A percentile compares a stretch with the other conserved stretches of the same genome.
Evolutionary conservation across 768 basidiomycete species (phyloP).

Genomic region (Gloeostereum incarnatum): DNA sequence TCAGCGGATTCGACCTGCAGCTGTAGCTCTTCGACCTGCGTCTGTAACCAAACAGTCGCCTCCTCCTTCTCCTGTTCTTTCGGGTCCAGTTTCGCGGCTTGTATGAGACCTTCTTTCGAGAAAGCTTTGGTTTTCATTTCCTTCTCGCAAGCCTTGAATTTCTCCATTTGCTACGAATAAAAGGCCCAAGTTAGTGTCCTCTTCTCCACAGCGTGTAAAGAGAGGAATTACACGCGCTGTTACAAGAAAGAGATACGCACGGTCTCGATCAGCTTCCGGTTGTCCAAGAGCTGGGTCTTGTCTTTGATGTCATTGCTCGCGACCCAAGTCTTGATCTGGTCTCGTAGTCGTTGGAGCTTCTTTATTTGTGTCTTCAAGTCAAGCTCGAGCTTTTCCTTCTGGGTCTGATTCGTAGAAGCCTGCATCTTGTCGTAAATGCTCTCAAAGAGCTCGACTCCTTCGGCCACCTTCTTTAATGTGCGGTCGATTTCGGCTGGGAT

Average conservation of each 20-base stretch:
- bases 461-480: conserved; percentile 92
- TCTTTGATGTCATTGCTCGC: conserved; percentile 98
- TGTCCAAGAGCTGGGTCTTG: conserved; percentile 86
- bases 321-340: conserved; percentile 95
- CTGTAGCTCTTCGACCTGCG: conserved; percentile 83
- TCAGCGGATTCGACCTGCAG: conserved; percentile 92
- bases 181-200: neutral
- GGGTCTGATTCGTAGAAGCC: conserved; percentile 88
- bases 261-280: conserved; percentile 93
- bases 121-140: conserved; percentile 99
- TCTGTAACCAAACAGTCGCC: conserved; percentile 77
- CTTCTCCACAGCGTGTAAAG: conserved; percentile 13
- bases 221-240: conserved; percentile 13
- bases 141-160: conserved; percentile 99
- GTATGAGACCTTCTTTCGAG: conserved; percentile 95
- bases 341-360: conserved; percentile 76
- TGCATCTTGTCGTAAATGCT: conserved; percentile 98
- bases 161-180: conserved; percentile 93
- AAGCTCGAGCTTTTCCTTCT: conserved; percentile 96
- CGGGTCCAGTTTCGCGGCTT: conserved; percentile 90
- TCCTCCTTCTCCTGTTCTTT: conserved; percentile 96
- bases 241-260: conserved; percentile 39
- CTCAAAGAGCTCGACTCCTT: conserved; percentile 94
- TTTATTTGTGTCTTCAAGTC: conserved; percentile 99
- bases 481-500: conserved; percentile 94